Percentiles rank a stretch among this genome's conserved stretches.
phyloP scores from a whole-genome alignment of 2,329 filamentous ascomycete genomes.

The Exophiala viscosa region DNA sequence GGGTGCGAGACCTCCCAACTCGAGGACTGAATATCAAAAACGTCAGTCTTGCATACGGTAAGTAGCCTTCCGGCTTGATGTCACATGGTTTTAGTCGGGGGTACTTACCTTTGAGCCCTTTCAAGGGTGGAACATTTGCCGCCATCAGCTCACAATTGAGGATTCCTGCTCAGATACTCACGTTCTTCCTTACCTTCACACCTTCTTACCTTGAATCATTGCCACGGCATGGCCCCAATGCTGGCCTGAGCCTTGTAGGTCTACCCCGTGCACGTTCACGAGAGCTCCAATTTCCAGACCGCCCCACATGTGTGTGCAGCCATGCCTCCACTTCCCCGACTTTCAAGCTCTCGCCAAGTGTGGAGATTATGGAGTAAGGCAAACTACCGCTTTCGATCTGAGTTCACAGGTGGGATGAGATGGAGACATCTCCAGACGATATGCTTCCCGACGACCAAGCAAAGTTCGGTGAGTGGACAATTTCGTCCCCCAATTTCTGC shows the following conservation, averaged over 20 bases:
- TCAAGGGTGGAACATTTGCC: conserved; percentile 40
- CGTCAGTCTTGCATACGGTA: background rate
- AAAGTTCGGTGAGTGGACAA: too few relatives aligned
- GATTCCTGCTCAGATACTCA: too few relatives aligned
- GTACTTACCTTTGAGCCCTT: conserved; percentile 46
- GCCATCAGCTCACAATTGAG: conserved; percentile 2
- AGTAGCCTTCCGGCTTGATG: too few relatives aligned
- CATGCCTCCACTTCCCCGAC: conserved; percentile 11
- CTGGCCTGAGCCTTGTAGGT: background rate
- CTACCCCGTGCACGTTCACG: background rate
- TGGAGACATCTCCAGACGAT: background rate
- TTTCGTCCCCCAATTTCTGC: too few relatives aligned
- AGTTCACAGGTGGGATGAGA: background rate
- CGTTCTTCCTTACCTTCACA: too few relatives aligned
- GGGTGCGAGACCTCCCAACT: conserved; percentile 66
- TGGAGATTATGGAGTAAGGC: background rate
- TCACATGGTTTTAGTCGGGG: background rate
- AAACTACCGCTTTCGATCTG: background rate
- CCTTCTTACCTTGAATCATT: too few relatives aligned
- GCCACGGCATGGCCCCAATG: background rate
- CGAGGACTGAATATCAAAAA: conserved; percentile 57
- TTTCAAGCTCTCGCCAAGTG: background rate
- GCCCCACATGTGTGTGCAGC: background rate
- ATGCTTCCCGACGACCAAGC: too few relatives aligned
- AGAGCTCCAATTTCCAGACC: background rate